Evolutionary conservation across 2,329 filamentous ascomycete genomes (phyloP), one percentile per base, ranked within the genome.

Genomic region (Didymella exigua): DNA sequence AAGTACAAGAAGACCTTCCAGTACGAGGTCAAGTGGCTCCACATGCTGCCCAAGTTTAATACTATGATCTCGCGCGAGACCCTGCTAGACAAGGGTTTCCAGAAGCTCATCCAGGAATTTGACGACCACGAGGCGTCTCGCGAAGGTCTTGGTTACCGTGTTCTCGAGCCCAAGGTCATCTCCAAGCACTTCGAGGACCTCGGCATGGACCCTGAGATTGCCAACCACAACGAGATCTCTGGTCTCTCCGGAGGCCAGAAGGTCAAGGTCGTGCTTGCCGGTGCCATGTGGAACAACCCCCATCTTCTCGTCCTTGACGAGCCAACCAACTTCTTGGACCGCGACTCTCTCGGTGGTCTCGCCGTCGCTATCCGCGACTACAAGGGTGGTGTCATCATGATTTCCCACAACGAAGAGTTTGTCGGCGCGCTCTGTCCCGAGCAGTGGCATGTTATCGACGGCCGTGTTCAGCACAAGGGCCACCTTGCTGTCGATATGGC

Each of bases 1-100:
- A 99, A 99, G 82, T 97, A 86, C 81, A 98, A 99, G 88, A 99
- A 99, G 86, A 90, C 89, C 34, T 97, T 96, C 85, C 93, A 97
- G 82, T 98, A 98, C 73, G 93, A 98, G 81, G 86, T 97, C 38
- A 97, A 98, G 85, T 99, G 95, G 95, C 80, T 88, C 59, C 84
- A 86, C 61, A 85, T 91, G 77, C 82, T 98, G 18, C 95, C 95
- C 57, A 99, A 98, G 83, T 81, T 89, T 84, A 99, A 99, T 84
- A 87, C 86, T 56, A 89, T 92, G 81, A 88, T 99, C 67, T 96
- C 92, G 4, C 90, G 95, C 45, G 95, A 99, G 78, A 99, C 93
- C 0, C 84, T 99, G 19, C 73, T 89, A 9, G 88, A 93, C 54
- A 86, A 89, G 54, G 95, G 95, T 19, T 99, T 96, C 81, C 83